Conservation (phyloP, 129 eudicot species). For the Logfia minima region DNA sequence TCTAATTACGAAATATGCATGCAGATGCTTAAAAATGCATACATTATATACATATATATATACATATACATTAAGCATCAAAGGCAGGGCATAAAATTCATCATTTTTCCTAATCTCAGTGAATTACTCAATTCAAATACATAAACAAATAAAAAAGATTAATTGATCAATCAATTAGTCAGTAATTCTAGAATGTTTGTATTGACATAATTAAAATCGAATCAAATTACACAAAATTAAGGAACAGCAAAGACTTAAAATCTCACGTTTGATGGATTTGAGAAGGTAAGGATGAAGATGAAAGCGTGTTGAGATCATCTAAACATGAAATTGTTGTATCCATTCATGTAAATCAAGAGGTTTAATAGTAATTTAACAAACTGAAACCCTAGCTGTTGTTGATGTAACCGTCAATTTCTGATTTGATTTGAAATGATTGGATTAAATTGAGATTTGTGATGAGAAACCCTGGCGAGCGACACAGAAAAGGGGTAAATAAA, state of each 20-base stretch:
- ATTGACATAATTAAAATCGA: conserved; percentile 6
- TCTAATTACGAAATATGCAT: not conserved
- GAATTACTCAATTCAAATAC: conserved; percentile 5
- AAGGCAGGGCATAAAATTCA: not conserved
- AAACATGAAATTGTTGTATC: conserved; percentile 34
- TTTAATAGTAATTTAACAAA: not conserved
- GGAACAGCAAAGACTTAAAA: not conserved
- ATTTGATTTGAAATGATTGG: not conserved
- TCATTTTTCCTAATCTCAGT: not conserved
- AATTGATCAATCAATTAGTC: not conserved
- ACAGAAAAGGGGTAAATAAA: not conserved
- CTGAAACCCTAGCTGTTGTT: conserved; percentile 21
- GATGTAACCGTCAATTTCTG: conserved; percentile 24
- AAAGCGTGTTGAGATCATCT: conserved; percentile 42
- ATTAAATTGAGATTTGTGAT: conserved; percentile 33
- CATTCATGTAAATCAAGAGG: conserved; percentile 25
- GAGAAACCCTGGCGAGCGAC: conserved; percentile 32
- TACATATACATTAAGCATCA: not conserved
- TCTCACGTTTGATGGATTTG: conserved; percentile 40
- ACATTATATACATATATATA: no score
- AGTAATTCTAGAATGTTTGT: not conserved
- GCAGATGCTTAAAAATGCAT: no score
- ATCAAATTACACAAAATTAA: not conserved
- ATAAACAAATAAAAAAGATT: not conserved
- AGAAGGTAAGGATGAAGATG: conserved; percentile 35